These are phyloP conservation scores for Phytophthora citricola DNA, from an alignment of 352 stramenopile species.

Conservation along the genomic window DNA sequence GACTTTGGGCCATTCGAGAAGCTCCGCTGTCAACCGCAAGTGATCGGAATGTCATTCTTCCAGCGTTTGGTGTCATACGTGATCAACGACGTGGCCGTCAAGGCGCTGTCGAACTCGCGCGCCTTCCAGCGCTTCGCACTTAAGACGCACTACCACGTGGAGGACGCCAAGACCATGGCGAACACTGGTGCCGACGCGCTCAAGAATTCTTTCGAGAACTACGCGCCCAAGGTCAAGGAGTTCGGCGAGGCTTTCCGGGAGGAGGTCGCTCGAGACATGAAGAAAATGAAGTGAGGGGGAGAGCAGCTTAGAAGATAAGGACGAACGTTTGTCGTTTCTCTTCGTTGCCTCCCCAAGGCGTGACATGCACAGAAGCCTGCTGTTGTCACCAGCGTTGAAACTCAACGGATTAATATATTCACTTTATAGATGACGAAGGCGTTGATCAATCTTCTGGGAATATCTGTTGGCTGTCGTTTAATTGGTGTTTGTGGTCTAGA, in stretches of 20 bases:
- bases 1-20: conserved; percentile 33
- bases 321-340: no score
- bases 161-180: conserved; percentile 82
- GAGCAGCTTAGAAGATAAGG: no score
- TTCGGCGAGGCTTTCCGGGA: conserved; percentile 77
- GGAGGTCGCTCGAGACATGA: conserved; percentile 74
- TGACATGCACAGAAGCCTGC: background rate
- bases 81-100: conserved; percentile 87
- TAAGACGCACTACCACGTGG: conserved; percentile 85
- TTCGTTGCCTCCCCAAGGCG: no score
- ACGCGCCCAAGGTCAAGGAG: conserved; percentile 77
- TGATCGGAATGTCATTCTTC: conserved; percentile 74
- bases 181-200: conserved; percentile 53
- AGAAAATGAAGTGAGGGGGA: conserved; percentile 72
- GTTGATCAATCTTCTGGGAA: no score
- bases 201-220: conserved; percentile 60
- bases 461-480: no score
- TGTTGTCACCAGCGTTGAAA: background rate
- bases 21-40: background rate
- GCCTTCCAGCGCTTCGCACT: conserved; percentile 87
- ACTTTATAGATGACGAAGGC: no score
- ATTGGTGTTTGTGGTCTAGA: no score
- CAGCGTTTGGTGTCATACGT: conserved; percentile 83
- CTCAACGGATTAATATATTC: no score
- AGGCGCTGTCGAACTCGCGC: conserved; percentile 82